These are phyloP conservation scores for Picea abies DNA, from an alignment of 83 land plant species.

Conservation along the genomic window DNA sequence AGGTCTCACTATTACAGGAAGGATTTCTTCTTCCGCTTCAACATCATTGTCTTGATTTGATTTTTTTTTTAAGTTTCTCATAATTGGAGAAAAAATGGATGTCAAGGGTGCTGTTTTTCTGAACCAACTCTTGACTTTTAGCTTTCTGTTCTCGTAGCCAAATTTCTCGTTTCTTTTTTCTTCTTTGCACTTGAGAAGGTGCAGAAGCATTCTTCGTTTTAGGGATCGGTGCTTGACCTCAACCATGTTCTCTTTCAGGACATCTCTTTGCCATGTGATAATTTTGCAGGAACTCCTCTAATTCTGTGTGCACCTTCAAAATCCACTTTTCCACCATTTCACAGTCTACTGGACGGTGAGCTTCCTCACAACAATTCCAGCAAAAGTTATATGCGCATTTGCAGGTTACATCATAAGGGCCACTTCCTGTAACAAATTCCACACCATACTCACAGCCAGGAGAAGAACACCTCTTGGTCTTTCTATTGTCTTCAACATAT, in stretches of 20 bases:
- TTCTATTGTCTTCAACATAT: not conserved
- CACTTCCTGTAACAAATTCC: constrained; percentile 68
- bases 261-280: too few relatives aligned
- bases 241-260: not conserved
- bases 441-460: constrained; percentile 93
- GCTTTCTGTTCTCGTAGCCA: constrained; percentile 63
- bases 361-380: constrained; percentile 52
- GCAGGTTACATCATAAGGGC: constrained; percentile 76
- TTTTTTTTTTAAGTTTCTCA: constrained; percentile 8
- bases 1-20: constrained; percentile 73
- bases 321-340: constrained; percentile 91
- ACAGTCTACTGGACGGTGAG: constrained; percentile 94
- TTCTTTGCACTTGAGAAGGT: constrained; percentile 60
- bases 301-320: constrained; percentile 87
- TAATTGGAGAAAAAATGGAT: not conserved
- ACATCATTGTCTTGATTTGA: constrained; percentile 25
- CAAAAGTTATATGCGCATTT: constrained; percentile 54
- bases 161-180: constrained; percentile 68
- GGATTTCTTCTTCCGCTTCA: constrained; percentile 50
- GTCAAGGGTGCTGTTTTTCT: constrained; percentile 1
- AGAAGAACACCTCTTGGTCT: constrained; percentile 98
- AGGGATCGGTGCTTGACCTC: not conserved
- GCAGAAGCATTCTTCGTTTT: not conserved
- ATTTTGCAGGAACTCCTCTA: constrained; percentile 23
- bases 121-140: constrained; percentile 24